Conservation (phyloP, 768 basidiomycete genomes). For the Paxillus rubicundulus region DNA sequence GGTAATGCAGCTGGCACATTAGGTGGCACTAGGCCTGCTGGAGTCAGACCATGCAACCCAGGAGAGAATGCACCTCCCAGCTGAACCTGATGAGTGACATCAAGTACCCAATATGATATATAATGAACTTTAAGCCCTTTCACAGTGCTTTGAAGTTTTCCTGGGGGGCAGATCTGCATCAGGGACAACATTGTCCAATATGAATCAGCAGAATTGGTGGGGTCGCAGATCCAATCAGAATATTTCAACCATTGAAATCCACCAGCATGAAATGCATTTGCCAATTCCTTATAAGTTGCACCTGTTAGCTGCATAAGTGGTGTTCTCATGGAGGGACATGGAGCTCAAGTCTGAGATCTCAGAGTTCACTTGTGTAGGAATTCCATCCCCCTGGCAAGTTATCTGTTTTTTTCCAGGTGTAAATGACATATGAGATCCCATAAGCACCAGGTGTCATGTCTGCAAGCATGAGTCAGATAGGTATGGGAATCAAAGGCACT, state of each 20-base stretch:
- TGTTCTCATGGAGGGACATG: no score
- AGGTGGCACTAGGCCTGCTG: not conserved
- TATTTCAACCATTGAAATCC: no score
- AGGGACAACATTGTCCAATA: not conserved
- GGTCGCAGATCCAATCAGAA: not conserved
- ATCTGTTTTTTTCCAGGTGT: not conserved
- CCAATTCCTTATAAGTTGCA: no score
- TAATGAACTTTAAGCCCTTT: not conserved
- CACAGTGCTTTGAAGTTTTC: conserved; percentile 2
- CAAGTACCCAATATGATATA: no score
- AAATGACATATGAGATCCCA: conserved; percentile 3
- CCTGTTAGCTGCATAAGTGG: no score
- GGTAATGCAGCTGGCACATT: not conserved
- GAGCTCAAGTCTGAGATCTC: not conserved
- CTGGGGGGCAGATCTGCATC: not conserved
- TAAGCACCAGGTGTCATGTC: not conserved
- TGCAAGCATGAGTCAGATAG: no score
- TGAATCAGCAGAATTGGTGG: not conserved
- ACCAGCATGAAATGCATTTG: no score
- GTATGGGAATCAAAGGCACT: no score
- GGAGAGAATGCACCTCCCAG: no score
- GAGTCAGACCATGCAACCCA: not conserved
- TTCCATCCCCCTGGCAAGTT: conserved; percentile 2
- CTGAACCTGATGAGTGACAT: no score
- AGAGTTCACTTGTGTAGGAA: not conserved